Evolutionary conservation across 129 eudicot genomes (phyloP).

Genomic region (Erigeron canadensis): DNA sequence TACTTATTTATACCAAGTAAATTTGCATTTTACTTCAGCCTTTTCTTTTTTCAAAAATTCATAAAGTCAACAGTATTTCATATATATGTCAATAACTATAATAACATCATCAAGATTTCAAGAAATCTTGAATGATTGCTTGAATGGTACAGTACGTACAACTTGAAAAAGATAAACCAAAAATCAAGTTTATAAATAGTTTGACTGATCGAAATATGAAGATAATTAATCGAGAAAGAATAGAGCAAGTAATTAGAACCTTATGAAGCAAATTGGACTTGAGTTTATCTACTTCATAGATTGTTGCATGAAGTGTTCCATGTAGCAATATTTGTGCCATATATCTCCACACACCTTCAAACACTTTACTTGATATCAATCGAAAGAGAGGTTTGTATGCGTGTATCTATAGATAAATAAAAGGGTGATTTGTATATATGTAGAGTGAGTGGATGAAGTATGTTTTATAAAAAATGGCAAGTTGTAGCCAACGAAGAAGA

Average conservation of each 20-base stretch:
- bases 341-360: slow-evolving; percentile 10
- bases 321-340: slow-evolving; percentile 84
- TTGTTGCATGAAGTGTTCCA: slow-evolving; percentile 79
- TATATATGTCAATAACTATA: neutral
- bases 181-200: neutral
- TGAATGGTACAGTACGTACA: neutral
- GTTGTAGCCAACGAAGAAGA: slow-evolving; percentile 14
- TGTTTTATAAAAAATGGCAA: slow-evolving; percentile 8
- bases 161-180: neutral
- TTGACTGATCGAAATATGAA: neutral
- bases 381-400: neutral
- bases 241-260: slow-evolving; percentile 37
- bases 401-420: neutral
- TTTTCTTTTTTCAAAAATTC: neutral
- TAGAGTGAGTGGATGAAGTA: too few relatives aligned
- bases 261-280: slow-evolving; percentile 52
- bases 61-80: neutral
- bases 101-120: neutral
- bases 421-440: neutral
- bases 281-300: slow-evolving; percentile 69
- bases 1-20: neutral
- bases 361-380: slow-evolving; percentile 2
- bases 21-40: neutral
- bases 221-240: neutral
- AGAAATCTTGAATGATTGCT: neutral